Percentiles rank a stretch among this genome's conserved stretches.
phyloP scores from a whole-genome alignment of 257 asterid genomes.

The Oldenlandia corymbosa region DNA sequence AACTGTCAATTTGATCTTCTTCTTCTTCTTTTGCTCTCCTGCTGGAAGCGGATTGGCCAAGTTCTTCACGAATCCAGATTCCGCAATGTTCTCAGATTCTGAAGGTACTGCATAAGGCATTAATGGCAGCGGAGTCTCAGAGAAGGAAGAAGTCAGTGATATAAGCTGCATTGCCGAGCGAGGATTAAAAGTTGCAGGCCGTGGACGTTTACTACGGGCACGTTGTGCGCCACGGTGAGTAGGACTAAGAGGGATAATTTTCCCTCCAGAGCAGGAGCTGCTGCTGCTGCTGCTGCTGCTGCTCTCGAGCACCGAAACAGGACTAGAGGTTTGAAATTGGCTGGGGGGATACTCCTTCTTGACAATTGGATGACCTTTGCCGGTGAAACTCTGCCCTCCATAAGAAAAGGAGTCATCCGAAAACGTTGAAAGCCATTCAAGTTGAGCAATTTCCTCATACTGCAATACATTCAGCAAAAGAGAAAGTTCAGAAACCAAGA shows the following conservation, averaged over 20 bases:
- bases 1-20: constrained; percentile 40
- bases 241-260: constrained; percentile 44
- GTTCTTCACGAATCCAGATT: constrained; percentile 33
- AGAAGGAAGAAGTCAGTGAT: constrained; percentile 32
- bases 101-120: constrained; percentile 26
- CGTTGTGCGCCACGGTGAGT: constrained; percentile 61
- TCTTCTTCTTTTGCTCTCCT: constrained; percentile 45
- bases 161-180: constrained; percentile 44
- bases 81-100: constrained; percentile 35
- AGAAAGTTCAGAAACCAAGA: constrained; percentile 1
- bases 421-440: constrained; percentile 68
- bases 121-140: constrained; percentile 32
- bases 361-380: constrained; percentile 35
- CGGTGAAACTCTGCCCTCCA: constrained; percentile 51
- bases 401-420: constrained; percentile 74
- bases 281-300: constrained; percentile 65
- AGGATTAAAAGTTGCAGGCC: constrained; percentile 62
- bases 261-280: constrained; percentile 36
- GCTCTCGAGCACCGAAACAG: constrained; percentile 73
- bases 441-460: constrained; percentile 69
- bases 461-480: constrained; percentile 22
- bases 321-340: constrained; percentile 63
- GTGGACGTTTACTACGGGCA: constrained; percentile 88
- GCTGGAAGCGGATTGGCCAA: constrained; percentile 17
- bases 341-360: constrained; percentile 26